Base-by-base conservation (phyloP, 1,284 basidiomycete species). In the Apiotrichum siamense region DNA sequence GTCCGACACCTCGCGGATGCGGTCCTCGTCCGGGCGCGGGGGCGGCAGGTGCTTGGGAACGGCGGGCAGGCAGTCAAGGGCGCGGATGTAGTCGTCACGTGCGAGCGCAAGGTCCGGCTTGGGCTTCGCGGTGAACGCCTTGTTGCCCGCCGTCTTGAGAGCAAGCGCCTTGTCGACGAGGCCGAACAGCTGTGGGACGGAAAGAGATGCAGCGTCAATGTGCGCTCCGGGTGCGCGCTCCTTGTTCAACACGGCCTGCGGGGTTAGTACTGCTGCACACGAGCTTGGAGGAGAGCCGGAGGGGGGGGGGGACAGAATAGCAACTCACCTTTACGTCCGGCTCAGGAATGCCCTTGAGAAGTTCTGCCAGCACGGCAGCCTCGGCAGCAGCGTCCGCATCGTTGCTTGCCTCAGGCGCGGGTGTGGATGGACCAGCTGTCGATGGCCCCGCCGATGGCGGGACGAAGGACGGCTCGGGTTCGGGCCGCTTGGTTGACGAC, bases 71-170 rank as follows among this genome's bases (percentile, higher is more conserved):
- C 49, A 50, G 21, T 59, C 58, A 24, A 72, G 54, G 24, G 69
- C 69, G 13, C 46, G 40, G 21, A 57, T 27, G 46, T 72, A 74
- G 11, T 61, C 52, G 32, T 55, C 46, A 9, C 63, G 50, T 2
- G 72, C 72, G 15, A 56, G 44, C 20, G 60, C 50, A 24, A 60
- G 50, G 15, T 46, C 52, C 18, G 55, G 47, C 1, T 63, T 59
- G 18, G 69, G 65, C 35, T 58, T 61, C 9, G 58, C 26, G 0
- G 61, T 65, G 48, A 68, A 74, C 15, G 50, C 47, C 3, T 52
- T 47, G 60, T 74, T 74, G 12, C 70, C 72, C 13, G 56, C 47
- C 2, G 37, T 24, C 45, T 74, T 74, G 48, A 62, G 52, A 3
- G 47, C 48, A 1, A 44, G 45, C 5, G 69, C 65, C 49, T 58